phyloP scores from a whole-genome alignment of 1,139 yeast species.

The Debaryomyces subglobosus region DNA sequence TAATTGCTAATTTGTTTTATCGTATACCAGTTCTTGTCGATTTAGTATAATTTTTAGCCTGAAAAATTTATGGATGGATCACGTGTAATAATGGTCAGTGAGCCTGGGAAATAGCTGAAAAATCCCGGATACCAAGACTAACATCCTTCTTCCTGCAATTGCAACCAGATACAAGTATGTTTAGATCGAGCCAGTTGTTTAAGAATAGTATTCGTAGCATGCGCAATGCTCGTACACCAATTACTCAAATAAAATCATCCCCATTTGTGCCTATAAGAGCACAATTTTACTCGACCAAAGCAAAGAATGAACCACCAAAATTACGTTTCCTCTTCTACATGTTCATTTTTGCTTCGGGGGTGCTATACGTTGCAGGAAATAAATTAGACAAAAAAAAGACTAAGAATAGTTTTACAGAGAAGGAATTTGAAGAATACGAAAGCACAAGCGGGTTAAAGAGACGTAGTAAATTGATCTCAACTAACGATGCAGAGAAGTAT shows the following conservation, averaged over 20 bases:
- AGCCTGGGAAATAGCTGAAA: constrained; percentile 1
- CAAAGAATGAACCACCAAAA: constrained; percentile 36
- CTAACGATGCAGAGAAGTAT: constrained; percentile 31
- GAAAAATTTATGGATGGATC: constrained; percentile 2
- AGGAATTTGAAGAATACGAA: constrained; percentile 60
- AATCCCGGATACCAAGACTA: neutral
- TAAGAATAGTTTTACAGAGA: constrained; percentile 55
- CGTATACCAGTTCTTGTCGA: neutral
- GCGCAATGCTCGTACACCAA: neutral
- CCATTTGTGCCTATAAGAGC: neutral
- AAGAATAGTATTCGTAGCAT: neutral
- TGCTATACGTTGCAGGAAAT: constrained; percentile 55
- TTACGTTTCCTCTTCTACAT: constrained; percentile 52
- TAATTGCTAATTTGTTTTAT: neutral
- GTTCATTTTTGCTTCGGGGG: constrained; percentile 54
- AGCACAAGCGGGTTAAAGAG: constrained; percentile 56
- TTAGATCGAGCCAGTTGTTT: neutral
- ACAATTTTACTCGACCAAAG: constrained; percentile 1
- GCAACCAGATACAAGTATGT: neutral
- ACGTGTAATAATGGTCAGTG: neutral
- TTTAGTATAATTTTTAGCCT: constrained; percentile 1
- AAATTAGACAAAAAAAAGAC: constrained; percentile 55
- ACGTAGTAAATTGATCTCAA: constrained; percentile 46
- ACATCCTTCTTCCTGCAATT: neutral
- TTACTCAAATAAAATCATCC: neutral